Percentiles rank a stretch among this genome's conserved stretches.
Evolutionary conservation across 2,329 filamentous ascomycete species (phyloP).

Genomic region (Sphaerulina populicola): DNA sequence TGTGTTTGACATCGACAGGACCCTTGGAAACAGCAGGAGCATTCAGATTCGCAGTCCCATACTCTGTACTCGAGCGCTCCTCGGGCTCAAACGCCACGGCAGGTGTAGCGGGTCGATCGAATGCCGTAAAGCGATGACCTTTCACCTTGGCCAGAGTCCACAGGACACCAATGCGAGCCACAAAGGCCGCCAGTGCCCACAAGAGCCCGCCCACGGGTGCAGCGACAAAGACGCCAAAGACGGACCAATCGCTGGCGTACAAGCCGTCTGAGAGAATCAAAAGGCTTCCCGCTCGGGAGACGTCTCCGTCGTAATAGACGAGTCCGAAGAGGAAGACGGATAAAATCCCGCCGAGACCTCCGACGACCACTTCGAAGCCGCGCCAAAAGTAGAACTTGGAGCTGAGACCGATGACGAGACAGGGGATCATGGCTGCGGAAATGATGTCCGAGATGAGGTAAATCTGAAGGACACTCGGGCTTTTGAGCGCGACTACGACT

Average conservation of each 20-base stretch:
- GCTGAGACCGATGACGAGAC: slow-evolving; percentile 62
- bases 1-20: background rate
- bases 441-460: slow-evolving; percentile 76
- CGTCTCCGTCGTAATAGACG: slow-evolving; percentile 62
- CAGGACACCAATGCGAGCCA: slow-evolving; percentile 51
- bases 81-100: slow-evolving; percentile 13
- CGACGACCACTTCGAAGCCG: slow-evolving; percentile 71
- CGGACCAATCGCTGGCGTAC: slow-evolving; percentile 70
- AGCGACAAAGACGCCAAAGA: slow-evolving; percentile 73
- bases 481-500: slow-evolving; percentile 64
- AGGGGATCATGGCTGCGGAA: slow-evolving; percentile 66
- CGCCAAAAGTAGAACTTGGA: slow-evolving; percentile 63
- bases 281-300: slow-evolving; percentile 54
- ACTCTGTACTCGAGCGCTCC: slow-evolving; percentile 8
- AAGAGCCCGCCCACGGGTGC: slow-evolving; percentile 67
- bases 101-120: slow-evolving; percentile 48
- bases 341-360: slow-evolving; percentile 67
- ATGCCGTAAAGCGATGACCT: slow-evolving; percentile 57
- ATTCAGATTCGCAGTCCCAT: slow-evolving; percentile 2
- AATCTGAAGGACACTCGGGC: slow-evolving; percentile 68
- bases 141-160: slow-evolving; percentile 50
- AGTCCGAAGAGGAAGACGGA: slow-evolving; percentile 74
- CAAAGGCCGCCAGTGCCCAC: slow-evolving; percentile 59
- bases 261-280: slow-evolving; percentile 65
- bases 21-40: background rate